These are phyloP conservation scores for Colletotrichum eremochloae DNA, from an alignment of 2,329 filamentous ascomycete species.

Conservation along the genomic window DNA sequence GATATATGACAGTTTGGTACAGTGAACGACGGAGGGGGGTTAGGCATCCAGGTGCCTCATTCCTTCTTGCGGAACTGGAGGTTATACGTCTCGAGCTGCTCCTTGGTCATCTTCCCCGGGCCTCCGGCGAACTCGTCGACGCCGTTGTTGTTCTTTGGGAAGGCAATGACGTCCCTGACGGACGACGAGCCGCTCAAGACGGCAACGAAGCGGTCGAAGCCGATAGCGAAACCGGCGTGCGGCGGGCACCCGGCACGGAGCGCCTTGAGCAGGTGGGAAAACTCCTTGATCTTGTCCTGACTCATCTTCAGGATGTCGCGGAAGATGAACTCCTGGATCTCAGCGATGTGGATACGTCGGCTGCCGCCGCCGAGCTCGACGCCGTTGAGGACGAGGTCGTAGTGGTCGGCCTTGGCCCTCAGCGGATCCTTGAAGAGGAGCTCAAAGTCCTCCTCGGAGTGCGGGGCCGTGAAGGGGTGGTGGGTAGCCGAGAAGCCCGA, in stretches of 20 bases:
- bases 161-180: slow-evolving; percentile 94
- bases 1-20: neutral
- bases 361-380: slow-evolving; percentile 95
- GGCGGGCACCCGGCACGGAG: slow-evolving; percentile 90
- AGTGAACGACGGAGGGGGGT: neutral
- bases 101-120: slow-evolving; percentile 76
- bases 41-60: neutral
- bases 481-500: slow-evolving; percentile 90
- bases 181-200: slow-evolving; percentile 82
- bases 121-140: slow-evolving; percentile 87
- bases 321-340: slow-evolving; percentile 88
- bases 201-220: slow-evolving; percentile 89
- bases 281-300: slow-evolving; percentile 79
- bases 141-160: slow-evolving; percentile 93
- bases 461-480: slow-evolving; percentile 94
- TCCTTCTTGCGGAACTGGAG: slow-evolving; percentile 48
- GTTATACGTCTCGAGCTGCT: slow-evolving; percentile 64
- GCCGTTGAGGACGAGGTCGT: slow-evolving; percentile 96
- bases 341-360: slow-evolving; percentile 88
- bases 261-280: slow-evolving; percentile 86
- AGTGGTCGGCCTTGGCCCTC: slow-evolving; percentile 84
- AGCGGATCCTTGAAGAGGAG: slow-evolving; percentile 80
- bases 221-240: slow-evolving; percentile 92
- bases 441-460: slow-evolving; percentile 78
- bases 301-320: slow-evolving; percentile 85